A percentile compares a stretch with the other conserved stretches of the same genome.
Conservation (phyloP, 2,329 filamentous ascomycete genomes). For the Penicillium sp. region DNA sequence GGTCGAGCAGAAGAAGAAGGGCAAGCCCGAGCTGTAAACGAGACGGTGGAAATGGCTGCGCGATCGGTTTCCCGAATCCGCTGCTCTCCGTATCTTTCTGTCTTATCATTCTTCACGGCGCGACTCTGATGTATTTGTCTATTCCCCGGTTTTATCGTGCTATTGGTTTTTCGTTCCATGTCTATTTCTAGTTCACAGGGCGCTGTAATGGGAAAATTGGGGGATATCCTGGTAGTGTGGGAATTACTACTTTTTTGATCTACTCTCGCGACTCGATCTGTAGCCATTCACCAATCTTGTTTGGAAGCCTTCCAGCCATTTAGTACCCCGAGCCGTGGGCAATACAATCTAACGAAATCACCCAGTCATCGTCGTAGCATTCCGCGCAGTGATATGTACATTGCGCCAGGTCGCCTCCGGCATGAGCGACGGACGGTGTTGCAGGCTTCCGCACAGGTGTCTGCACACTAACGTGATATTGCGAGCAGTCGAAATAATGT, state of each 20-base stretch:
- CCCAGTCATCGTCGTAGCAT: neutral
- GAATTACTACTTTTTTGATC: conserved; percentile 27
- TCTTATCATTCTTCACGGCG: conserved; percentile 25
- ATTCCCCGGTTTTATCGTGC: conserved; percentile 24
- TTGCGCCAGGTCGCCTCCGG: neutral
- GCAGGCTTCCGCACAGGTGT: neutral
- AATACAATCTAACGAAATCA: neutral
- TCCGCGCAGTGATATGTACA: neutral
- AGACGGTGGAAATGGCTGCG: neutral
- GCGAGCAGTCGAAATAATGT: neutral
- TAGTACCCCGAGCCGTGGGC: neutral
- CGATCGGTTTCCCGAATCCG: neutral
- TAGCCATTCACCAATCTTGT: neutral
- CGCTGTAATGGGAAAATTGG: conserved; percentile 43
- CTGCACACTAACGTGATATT: neutral
- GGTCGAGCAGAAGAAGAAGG: conserved; percentile 97
- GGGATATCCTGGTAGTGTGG: conserved; percentile 35
- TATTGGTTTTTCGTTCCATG: conserved; percentile 20
- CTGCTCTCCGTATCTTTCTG: conserved; percentile 7
- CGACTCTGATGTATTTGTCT: conserved; percentile 26
- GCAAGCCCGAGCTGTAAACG: conserved; percentile 49
- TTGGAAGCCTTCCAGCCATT: neutral
- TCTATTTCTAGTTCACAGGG: conserved; percentile 33
- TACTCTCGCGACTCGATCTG: conserved; percentile 3
- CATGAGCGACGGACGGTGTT: neutral